Evolutionary conservation across 1,284 basidiomycete species (phyloP), one percentile per base, ranked within the genome.

Genomic region (Sporisorium sorghi): DNA sequence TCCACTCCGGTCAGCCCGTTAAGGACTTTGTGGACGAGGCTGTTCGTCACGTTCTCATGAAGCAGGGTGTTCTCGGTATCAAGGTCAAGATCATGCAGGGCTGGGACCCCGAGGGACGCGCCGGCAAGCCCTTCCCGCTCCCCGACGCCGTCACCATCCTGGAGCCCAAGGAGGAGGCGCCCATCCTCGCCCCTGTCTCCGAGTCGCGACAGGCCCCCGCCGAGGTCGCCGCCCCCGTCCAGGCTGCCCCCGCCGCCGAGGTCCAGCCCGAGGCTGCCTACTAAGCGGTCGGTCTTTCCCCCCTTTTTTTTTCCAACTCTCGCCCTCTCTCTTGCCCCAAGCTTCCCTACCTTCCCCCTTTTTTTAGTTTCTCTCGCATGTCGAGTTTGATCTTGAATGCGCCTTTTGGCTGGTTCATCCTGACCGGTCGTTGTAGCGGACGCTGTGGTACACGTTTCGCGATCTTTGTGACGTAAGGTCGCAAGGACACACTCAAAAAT

Each of bases 81-180:
- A 99, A 99, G 88, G 97, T 99, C 86, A 99, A 99, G 89, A 99
- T 99, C 87, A 98, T 99, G 96, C 95, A 96, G 88, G 93, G 92
- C 74, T 91, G 89, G 87, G 97, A 99, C 87, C 93, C 94, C 67
- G 77, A 79, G 59, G 89, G 90, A 80, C 87, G 89, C 64, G 95
- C 95, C 64, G 84, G 83, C 68, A 96, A 95, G 84, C 89, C 89
- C 86, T 94, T 94, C 87, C 94, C 95, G 76, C 91, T 99, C 59
- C 97, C 97, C 76, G 97, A 99, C 86, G 91, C 91, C 77, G 95
- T 99, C 85, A 90, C 91, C 83, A 93, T 98, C 85, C 86, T 90
- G 84, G 93, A 97, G 85, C 92, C 92, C 85, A 89, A 89, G 87
- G 86, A 88, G 83, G 88, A 89, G 85, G 85, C 85, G 66, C 83